A percentile compares a stretch with the other conserved stretches of the same genome.
These are phyloP conservation scores for Tylopilus sp. DNA, from an alignment of 1,284 basidiomycete genomes.

Conservation along the genomic window DNA sequence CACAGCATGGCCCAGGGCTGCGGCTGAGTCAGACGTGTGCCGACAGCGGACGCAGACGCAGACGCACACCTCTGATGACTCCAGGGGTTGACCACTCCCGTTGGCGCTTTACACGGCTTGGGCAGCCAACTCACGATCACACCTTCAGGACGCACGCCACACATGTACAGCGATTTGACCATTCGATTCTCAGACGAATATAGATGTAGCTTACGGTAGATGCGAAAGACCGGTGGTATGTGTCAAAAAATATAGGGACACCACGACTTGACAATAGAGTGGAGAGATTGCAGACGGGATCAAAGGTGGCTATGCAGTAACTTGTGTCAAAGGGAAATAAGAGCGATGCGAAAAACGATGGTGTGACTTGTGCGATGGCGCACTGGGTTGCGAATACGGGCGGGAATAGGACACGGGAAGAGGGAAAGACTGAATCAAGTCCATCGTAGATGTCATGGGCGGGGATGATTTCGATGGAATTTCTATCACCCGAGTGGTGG, in stretches of 20 bases:
- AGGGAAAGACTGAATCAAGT: slow-evolving; percentile 33
- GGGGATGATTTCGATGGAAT: slow-evolving; percentile 19
- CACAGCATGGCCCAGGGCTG: too few relatives aligned
- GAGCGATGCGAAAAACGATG: slow-evolving; percentile 27
- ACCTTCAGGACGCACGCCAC: too few relatives aligned
- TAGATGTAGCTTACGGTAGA: too few relatives aligned
- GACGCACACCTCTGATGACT: too few relatives aligned
- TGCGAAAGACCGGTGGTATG: slow-evolving; percentile 22
- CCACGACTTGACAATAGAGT: slow-evolving; percentile 19
- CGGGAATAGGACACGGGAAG: slow-evolving; percentile 27
- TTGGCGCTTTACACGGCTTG: too few relatives aligned
- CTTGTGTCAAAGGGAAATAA: slow-evolving; percentile 20
- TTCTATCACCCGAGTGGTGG: slow-evolving; percentile 3
- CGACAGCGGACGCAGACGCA: neutral
- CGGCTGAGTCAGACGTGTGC: neutral
- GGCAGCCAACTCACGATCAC: neutral
- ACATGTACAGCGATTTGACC: too few relatives aligned
- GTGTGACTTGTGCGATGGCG: slow-evolving; percentile 28
- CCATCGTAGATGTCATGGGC: slow-evolving; percentile 27
- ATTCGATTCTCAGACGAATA: too few relatives aligned
- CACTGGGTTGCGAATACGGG: slow-evolving; percentile 16
- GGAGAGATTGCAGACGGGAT: neutral
- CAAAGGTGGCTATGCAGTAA: slow-evolving; percentile 23
- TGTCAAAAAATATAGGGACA: slow-evolving; percentile 36
- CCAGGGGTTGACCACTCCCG: too few relatives aligned